Evolutionary conservation across 164 flowering plant species (phyloP), one percentile per base, ranked within the genome.

Genomic region (Aristolochia fimbriata): DNA sequence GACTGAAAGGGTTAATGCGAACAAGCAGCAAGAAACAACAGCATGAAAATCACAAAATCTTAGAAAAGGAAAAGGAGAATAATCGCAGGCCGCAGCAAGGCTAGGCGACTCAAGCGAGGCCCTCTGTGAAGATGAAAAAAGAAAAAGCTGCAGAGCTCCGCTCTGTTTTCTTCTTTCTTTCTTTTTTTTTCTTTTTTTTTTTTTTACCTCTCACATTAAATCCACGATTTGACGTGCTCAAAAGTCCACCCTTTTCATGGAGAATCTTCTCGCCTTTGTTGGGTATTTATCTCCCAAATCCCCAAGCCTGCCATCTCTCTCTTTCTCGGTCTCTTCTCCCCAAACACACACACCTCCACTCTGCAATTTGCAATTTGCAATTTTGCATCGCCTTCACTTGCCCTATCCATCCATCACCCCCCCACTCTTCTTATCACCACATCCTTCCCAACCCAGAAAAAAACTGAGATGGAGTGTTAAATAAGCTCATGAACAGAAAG

Each of bases 171-270:
- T n/a, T n/a, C n/a, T n/a, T n/a, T n/a, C n/a, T n/a, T n/a, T n/a
- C n/a, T n/a, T n/a, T n/a, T n/a, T n/a, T n/a, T n/a, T n/a, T n/a
- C n/a, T n/a, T 62, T 16, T 23, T 48, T 58, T 47, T 55, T 54
- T 19, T 60, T 66, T 70, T 66, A 58, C 70, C 70, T 58, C 67
- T 59, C 66, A 60, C 61, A 60, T 60, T 63, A 66, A 62, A 30
- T 69, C 27, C 54, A 41, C 69, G 75, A 77, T 71, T 74, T 74
- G 76, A 77, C 76, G 57, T 57, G 61, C 62, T 65, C 71, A 63
- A 57, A 63, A 73, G 75, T 70, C 74, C 70, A 64, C 69, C 71
- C 70, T 67, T 61, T 63, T 48, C 69, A 50, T 64, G 27, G 41
- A 71, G 69, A 65, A 72, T 72, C 71, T 72, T 52, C 66, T 33